Evolutionary conservation across 2,329 filamentous ascomycete genomes (phyloP), one percentile per base, ranked within the genome.

Genomic region (Colletotrichum higginsianum): DNA sequence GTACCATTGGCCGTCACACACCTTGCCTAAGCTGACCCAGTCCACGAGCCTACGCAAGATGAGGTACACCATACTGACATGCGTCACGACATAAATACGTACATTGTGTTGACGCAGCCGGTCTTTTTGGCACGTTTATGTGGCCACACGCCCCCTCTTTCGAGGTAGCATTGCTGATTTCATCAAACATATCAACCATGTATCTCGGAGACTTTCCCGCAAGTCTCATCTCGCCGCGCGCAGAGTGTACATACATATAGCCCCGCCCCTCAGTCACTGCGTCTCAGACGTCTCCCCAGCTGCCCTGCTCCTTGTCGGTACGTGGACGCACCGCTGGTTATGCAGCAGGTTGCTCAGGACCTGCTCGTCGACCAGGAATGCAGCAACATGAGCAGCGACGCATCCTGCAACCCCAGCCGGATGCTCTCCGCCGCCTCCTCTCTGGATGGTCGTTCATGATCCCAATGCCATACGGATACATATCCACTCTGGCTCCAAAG

Each of bases 191-290:
- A 60, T 60, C 64, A 72, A n/a, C 61, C 62, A 50, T 65, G 40
- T 67, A 52, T 50, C 26, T 72, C 64, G 63, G 68, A 65, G 55
- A 16, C 61, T 73, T 72, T 65, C 52, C 67, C 53, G 50, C 60
- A 72, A 73, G 62, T 65, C 71, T 57, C 58, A 67, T 64, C 62
- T 60, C 40, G 35, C 62, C 40, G 58, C 18, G 30, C 55, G 21
- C 42, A 44, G 57, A 53, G 6, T 42, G n/a, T 18, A 46, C 15
- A 38, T 18, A 38, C 52, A 12, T 18, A 46, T 5, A 38, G 18
- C 50, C 52, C 50, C 26, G 49, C 30, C 38, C 35, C 52, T 50
- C 65, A 44, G 49, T 67, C 55, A 26, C 58, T 30, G 46, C 49
- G 13, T 52, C 30, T 35, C 8, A 8, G 30, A 35, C 30, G 30